These are phyloP conservation scores for Blastobotrys robertii DNA, from an alignment of 805 yeast genomes.

Conservation along the genomic window DNA sequence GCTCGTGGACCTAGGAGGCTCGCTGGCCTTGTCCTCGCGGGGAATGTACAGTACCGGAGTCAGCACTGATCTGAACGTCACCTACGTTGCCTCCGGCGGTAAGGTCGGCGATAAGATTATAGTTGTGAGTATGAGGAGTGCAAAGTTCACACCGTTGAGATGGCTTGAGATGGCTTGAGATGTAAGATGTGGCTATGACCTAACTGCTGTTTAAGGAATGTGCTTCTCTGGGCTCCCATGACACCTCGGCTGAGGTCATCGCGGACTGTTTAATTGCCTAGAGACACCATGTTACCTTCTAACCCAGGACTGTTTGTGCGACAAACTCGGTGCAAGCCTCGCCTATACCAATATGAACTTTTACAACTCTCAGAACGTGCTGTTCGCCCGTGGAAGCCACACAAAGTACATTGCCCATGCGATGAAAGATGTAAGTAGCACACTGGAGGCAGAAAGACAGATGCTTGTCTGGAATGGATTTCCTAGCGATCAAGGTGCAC, in stretches of 20 bases:
- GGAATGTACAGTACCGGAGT: constrained; percentile 37
- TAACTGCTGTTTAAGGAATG: not conserved
- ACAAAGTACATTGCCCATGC: constrained; percentile 33
- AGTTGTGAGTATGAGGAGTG: constrained; percentile 3
- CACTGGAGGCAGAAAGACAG: not conserved
- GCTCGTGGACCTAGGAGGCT: constrained; percentile 35
- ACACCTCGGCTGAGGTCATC: no score
- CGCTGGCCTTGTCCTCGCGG: constrained; percentile 33
- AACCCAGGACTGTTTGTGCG: constrained; percentile 23
- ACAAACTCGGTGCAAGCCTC: constrained; percentile 31
- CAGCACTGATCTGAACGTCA: constrained; percentile 32
- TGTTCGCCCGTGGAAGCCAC: constrained; percentile 35
- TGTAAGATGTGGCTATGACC: not conserved
- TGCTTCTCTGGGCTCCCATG: no score
- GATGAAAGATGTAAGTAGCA: constrained; percentile 24
- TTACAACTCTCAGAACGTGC: constrained; percentile 15
- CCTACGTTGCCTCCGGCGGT: constrained; percentile 33
- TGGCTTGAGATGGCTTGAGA: not conserved
- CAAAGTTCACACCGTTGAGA: constrained; percentile 2
- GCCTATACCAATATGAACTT: constrained; percentile 34
- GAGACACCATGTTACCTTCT: no score
- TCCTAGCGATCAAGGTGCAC: no score
- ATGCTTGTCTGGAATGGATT: no score
- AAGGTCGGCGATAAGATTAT: constrained; percentile 16
- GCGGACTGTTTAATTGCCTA: no score